Conservation (phyloP, 495 filamentous ascomycete genomes). For the Astrothelium macrocarpum region DNA sequence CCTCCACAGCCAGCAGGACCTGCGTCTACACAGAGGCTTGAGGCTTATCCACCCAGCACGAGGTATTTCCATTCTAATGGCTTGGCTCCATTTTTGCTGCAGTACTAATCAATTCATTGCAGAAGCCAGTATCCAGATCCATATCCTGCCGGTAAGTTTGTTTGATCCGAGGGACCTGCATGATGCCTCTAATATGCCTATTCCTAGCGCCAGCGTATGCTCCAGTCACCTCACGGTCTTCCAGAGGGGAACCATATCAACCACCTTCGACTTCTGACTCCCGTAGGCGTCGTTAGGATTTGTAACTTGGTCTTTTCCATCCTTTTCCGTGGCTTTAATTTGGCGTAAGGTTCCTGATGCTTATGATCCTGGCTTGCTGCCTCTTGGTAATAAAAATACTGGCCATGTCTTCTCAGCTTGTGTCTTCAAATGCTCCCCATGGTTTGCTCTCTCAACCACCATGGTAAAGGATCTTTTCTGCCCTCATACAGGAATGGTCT, state of each 20-base stretch:
- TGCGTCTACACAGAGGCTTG: neutral
- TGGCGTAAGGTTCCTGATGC: neutral
- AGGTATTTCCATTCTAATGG: constrained; percentile 4
- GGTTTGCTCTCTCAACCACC: neutral
- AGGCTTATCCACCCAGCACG: neutral
- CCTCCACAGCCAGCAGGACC: neutral
- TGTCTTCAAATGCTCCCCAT: neutral
- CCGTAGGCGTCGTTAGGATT: constrained; percentile 6
- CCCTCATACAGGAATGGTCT: constrained; percentile 1
- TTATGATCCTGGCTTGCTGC: neutral
- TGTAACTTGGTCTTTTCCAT: neutral
- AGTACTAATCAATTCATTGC: neutral
- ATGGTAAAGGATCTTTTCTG: constrained; percentile 5
- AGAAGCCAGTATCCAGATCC: neutral
- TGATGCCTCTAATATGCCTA: neutral
- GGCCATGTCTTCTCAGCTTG: neutral
- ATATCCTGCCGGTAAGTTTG: neutral
- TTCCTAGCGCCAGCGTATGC: neutral
- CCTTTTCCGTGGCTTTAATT: neutral
- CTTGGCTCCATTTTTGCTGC: neutral
- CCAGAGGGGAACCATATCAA: constrained; percentile 1
- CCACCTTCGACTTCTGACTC: neutral
- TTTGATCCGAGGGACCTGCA: neutral
- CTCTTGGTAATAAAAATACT: neutral
- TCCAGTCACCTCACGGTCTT: neutral